These are phyloP conservation scores for Ustilago curta DNA, from an alignment of 1,284 basidiomycete genomes.

Conservation along the genomic window DNA sequence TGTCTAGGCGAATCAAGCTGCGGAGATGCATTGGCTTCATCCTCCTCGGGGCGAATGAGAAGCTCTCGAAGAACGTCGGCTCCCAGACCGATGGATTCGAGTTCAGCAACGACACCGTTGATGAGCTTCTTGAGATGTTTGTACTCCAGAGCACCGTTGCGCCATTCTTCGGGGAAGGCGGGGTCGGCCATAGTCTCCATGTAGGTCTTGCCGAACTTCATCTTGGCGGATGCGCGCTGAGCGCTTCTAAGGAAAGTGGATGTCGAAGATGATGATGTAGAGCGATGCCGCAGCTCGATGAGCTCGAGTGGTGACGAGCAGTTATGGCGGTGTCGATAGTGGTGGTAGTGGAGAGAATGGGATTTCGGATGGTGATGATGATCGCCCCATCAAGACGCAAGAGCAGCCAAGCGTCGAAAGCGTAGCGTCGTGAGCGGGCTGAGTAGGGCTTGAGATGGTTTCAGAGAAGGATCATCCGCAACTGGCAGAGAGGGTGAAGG, in stretches of 20 bases:
- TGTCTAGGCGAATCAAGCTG: conserved; percentile 7
- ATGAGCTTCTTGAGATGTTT: conserved; percentile 92
- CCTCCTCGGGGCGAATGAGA: conserved; percentile 61
- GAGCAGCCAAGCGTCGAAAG: not conserved
- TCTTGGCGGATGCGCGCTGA: conserved; percentile 64
- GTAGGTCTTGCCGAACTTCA: conserved; percentile 88
- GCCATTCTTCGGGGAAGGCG: conserved; percentile 80
- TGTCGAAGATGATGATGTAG: not conserved
- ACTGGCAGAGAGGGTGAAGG: conserved; percentile 1
- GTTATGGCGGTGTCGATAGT: not conserved
- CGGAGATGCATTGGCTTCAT: conserved; percentile 8
- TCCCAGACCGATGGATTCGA: conserved; percentile 81
- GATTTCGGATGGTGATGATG: not conserved
- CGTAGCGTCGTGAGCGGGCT: not conserved
- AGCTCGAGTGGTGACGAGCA: not conserved
- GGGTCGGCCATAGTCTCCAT: conserved; percentile 75
- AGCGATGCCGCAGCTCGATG: not conserved
- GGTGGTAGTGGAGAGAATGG: not conserved
- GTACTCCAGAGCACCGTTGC: conserved; percentile 86
- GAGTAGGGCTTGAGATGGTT: not conserved
- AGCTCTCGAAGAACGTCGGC: conserved; percentile 74
- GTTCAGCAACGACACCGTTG: conserved; percentile 84
- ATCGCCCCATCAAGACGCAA: not conserved
- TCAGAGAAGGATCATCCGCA: too few species aligned
- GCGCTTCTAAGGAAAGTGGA: conserved; percentile 10